Percentiles rank a stretch among this genome's conserved stretches.
phyloP scores from a whole-genome alignment of 805 yeast species.

The Candida caryicola region DNA sequence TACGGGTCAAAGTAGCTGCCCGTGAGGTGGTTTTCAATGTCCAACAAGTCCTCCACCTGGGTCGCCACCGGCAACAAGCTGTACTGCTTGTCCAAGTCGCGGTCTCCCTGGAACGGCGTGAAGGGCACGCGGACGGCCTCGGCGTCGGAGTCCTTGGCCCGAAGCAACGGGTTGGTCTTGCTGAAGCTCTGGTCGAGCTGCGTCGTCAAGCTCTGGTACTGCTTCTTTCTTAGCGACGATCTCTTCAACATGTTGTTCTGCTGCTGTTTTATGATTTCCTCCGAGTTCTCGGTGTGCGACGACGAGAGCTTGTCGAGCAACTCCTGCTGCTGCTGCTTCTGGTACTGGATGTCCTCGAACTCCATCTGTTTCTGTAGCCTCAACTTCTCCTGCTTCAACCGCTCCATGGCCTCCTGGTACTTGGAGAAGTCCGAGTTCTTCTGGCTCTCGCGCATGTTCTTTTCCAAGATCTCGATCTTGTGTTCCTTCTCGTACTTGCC shows the following conservation, averaged over 20 bases:
- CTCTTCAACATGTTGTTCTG: constrained; percentile 49
- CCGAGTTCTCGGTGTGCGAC: constrained; percentile 29
- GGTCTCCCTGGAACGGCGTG: constrained; percentile 93
- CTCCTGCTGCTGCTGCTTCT: constrained; percentile 40
- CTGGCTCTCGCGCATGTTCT: constrained; percentile 64
- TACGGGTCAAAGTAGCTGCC: constrained; percentile 44
- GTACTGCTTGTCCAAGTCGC: constrained; percentile 55
- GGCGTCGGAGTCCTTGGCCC: constrained; percentile 22
- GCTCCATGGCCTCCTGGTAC: constrained; percentile 53
- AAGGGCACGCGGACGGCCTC: constrained; percentile 52
- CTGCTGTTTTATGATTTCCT: constrained; percentile 40
- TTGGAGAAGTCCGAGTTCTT: constrained; percentile 62
- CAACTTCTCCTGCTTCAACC: constrained; percentile 63
- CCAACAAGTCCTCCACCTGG: constrained; percentile 21
- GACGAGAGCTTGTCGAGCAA: constrained; percentile 38
- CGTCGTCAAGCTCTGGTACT: constrained; percentile 56
- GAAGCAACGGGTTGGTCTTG: constrained; percentile 24
- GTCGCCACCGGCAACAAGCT: constrained; percentile 33
- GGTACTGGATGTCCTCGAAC: constrained; percentile 39
- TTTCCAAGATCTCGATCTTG: constrained; percentile 70
- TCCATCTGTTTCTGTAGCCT: constrained; percentile 63
- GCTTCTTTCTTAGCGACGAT: constrained; percentile 61
- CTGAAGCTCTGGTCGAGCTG: constrained; percentile 46
- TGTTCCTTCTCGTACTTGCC: constrained; percentile 70
- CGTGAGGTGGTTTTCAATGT: constrained; percentile 42